Evolutionary conservation across 1,284 basidiomycete species (phyloP), one percentile per base, ranked within the genome.

Genomic region (Cryptococcus depauperatus): DNA sequence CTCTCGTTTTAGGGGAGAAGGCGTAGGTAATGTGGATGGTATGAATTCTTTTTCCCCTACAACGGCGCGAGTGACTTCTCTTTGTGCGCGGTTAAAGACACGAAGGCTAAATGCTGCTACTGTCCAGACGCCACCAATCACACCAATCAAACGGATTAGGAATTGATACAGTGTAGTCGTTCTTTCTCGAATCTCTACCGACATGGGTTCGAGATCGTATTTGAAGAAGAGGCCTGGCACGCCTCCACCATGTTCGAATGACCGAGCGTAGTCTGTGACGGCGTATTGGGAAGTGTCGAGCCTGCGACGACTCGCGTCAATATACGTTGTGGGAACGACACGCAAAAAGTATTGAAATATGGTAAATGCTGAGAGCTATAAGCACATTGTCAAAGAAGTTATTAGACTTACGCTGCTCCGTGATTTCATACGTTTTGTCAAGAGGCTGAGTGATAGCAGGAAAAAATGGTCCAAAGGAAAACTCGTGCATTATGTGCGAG

Each of bases 161-260:
- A 97, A 80, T 54, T 91, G 83, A 2, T 84, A 64, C 37, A 97
- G 71, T 0, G 80, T 75, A 0, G 84, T 90, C 2, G 90, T 93
- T 7, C 90, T 79, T 68, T 96, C 88, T 52, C 84, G 79, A 40
- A 97, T 81, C 0, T 80, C 84, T 56, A 98, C 76, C 9, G 79
- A 76, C 68, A 98, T 78, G 1, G 91, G 89, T 64, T 98, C 93
- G 23, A 97, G 73, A 52, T 98, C 93, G 65, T 90, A 96, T 68
- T 93, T 92, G 82, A 93, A 91, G 75, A 91, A 93, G 61, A 93
- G 91, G 14, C 89, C 89, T 16, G 93, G 93, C 0, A 88, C 83
- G 4, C 85, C 87, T 22, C 75, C 70, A 49, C 85, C 80, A 61
- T 90, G 85, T 37, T 82, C 75, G 10, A 95, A 75, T 13, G 78